phyloP scores from a whole-genome alignment of 108 stramenopile species.

The Cyclotella atomus region DNA sequence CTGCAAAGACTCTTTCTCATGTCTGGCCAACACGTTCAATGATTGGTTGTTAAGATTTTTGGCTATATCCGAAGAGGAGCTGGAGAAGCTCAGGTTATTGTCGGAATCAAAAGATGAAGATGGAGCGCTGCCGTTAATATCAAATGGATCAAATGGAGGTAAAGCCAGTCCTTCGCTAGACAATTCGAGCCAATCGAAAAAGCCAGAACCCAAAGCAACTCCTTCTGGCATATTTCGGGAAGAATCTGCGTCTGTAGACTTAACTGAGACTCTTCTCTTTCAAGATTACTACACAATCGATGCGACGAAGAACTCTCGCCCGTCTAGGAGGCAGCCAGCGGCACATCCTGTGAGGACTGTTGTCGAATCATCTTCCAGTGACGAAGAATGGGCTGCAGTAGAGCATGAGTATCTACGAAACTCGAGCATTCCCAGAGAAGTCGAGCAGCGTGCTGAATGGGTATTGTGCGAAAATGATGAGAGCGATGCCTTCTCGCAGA shows the following conservation, averaged over 20 bases:
- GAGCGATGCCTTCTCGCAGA: too few species aligned
- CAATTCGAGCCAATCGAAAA: background rate
- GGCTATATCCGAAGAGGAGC: slow-evolving; percentile 51
- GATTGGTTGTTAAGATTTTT: slow-evolving; percentile 66
- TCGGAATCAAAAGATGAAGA: slow-evolving; percentile 20
- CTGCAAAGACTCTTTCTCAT: slow-evolving; percentile 85
- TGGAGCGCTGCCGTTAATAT: background rate
- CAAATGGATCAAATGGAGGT: background rate
- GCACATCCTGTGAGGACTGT: background rate
- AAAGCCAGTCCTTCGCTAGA: background rate
- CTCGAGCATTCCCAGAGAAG: slow-evolving; percentile 59
- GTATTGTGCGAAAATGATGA: slow-evolving; percentile 23
- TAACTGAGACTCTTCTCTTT: slow-evolving; percentile 47
- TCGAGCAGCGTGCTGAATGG: slow-evolving; percentile 77
- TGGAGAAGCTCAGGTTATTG: slow-evolving; percentile 32
- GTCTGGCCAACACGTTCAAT: slow-evolving; percentile 62
- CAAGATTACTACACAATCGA: slow-evolving; percentile 57
- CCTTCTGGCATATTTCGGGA: too few species aligned
- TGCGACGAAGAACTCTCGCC: background rate
- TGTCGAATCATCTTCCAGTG: slow-evolving; percentile 36
- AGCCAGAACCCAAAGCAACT: too few species aligned
- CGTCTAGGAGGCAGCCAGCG: background rate
- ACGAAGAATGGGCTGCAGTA: slow-evolving; percentile 81
- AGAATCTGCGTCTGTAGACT: slow-evolving; percentile 30
- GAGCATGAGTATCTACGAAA: slow-evolving; percentile 57